Evolutionary conservation across 73 alveolate species (phyloP), one percentile per base, ranked within the genome.

Genomic region (Urostyla sp.): DNA sequence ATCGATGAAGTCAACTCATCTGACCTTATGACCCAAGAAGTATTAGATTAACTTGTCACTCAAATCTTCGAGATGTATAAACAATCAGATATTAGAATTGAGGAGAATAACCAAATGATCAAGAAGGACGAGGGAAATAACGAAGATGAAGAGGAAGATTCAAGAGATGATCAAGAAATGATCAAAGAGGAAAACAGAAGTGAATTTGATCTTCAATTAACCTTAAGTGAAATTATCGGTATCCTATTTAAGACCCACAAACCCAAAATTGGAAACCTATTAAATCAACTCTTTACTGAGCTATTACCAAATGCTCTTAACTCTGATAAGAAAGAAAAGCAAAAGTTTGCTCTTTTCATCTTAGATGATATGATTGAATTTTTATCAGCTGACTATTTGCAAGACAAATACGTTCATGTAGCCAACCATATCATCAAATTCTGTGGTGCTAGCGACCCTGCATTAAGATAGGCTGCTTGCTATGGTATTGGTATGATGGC

Each of bases 401-500:
- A 83, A 7, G 85, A 74, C 34, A 84, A 74, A 55, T 84, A 54
- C 56, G 82, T 81, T 50, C 80, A 56, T 38, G 84, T 82, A 15
- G 95, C 95, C 60, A 55, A 85, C 38, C 89, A 89, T 24, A 72
- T 96, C 72, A 80, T 89, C 34, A 32, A 67, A 63, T 91, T 78
- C 90, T 91, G 95, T 21, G 69, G 43, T 34, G 88, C 85, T 44
- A 79, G 85, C 28, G 94, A 87, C 67, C 80, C 92, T 55, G 90
- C 89, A 11, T 92, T 94, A 27, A 87, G 99, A 85, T 96, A 95
- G 80, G 97, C 99, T 35, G 99, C 99, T 30, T 89, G 90, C 11
- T 97, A 95, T 85, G 99, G 99, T 32, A 81, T 97, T 26, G 99
- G 99, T n/a, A 72, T 93, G 0, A 80, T 81, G 75, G 96, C 97